phyloP scores from a whole-genome alignment of 2,329 filamentous ascomycete genomes.

The Colletotrichum somersetense region DNA sequence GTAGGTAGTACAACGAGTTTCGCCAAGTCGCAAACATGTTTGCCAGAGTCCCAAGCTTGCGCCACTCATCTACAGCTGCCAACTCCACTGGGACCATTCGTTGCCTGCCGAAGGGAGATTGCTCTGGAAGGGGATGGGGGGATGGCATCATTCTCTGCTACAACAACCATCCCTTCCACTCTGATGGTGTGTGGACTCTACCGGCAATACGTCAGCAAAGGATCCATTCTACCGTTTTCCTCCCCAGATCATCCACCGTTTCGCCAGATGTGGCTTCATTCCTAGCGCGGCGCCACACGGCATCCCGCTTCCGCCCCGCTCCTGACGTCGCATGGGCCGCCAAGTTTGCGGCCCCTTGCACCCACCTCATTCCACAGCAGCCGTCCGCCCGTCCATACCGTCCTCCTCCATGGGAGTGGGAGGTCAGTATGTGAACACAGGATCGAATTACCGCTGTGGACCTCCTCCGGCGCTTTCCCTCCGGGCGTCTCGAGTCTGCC shows the following conservation, averaged over 20 bases:
- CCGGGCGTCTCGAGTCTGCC: conserved; percentile 27
- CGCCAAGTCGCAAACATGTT: not conserved
- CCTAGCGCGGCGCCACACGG: conserved; percentile 34
- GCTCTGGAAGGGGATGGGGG: not conserved
- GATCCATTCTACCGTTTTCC: conserved; percentile 30
- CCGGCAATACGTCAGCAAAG: conserved; percentile 24
- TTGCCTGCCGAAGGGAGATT: conserved; percentile 14
- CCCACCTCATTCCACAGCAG: not conserved
- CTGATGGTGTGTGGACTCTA: conserved; percentile 5
- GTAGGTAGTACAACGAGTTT: not conserved
- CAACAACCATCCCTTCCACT: conserved; percentile 16
- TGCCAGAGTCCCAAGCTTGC: not conserved
- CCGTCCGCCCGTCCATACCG: too few species aligned
- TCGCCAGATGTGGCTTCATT: conserved; percentile 26
- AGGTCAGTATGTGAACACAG: not conserved
- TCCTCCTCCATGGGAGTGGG: not conserved
- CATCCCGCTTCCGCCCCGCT: conserved; percentile 27
- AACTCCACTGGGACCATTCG: not conserved
- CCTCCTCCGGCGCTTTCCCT: conserved; percentile 27
- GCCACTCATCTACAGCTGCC: conserved; percentile 8
- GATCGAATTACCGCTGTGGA: not conserved
- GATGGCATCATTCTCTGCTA: conserved; percentile 5
- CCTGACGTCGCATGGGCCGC: conserved; percentile 30
- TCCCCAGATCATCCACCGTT: conserved; percentile 33
- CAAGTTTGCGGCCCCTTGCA: not conserved